Conservation (phyloP, 2,329 filamentous ascomycete species). For the Apiospora pterosperma region DNA sequence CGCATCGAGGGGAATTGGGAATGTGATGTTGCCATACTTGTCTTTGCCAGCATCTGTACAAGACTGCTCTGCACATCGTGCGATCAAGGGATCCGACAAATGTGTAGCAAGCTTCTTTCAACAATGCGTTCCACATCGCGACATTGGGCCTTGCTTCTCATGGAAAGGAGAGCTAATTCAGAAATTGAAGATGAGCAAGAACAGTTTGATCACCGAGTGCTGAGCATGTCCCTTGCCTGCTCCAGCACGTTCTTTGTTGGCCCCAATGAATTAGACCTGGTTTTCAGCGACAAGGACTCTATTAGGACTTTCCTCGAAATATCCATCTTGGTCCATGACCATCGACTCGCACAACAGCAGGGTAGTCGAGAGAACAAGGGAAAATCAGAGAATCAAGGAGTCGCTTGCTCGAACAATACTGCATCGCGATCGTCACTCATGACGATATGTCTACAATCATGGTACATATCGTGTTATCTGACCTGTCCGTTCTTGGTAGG, state of each 20-base stretch:
- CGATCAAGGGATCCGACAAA: constrained; percentile 6
- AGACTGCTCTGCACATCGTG: neutral
- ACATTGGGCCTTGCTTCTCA: neutral
- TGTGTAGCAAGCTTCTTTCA: neutral
- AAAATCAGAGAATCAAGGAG: too few relatives aligned
- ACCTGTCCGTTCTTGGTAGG: neutral
- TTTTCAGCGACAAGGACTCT: neutral
- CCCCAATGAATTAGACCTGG: neutral
- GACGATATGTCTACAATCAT: neutral
- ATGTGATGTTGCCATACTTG: constrained; percentile 2
- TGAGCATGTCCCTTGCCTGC: neutral
- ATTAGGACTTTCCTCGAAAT: neutral
- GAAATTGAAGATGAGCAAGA: neutral
- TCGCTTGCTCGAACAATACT: too few relatives aligned
- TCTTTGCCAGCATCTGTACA: neutral
- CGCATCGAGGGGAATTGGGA: constrained; percentile 7
- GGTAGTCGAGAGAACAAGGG: neutral
- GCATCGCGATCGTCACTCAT: neutral
- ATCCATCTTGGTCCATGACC: neutral
- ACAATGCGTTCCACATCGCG: neutral
- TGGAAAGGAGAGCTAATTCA: neutral
- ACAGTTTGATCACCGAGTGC: neutral
- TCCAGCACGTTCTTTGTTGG: neutral
- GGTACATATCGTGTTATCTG: neutral
- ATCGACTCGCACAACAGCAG: neutral